Conservation (phyloP, 306 rosid species). For the Medicago truncatula region DNA sequence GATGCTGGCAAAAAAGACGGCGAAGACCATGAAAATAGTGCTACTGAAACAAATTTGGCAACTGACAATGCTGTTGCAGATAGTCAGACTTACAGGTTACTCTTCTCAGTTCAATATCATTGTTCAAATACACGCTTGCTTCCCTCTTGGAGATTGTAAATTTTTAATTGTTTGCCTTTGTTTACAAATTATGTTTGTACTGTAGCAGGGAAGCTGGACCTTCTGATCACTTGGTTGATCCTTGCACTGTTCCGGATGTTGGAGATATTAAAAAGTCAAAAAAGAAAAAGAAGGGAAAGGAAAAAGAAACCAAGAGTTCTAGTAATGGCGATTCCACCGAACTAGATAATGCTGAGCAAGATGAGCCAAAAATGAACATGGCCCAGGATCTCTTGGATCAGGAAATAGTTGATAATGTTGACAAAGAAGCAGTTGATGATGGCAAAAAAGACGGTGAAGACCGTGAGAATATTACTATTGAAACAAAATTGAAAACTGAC, state of each 20-base stretch:
- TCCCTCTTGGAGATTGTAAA: background rate
- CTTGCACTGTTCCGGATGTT: conserved; percentile 28
- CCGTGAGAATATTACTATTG: conserved; percentile 35
- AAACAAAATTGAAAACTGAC: conserved; percentile 42
- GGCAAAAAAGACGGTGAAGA: conserved; percentile 47
- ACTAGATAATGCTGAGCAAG: conserved; percentile 27
- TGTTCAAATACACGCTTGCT: conserved; percentile 11
- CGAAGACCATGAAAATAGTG: conserved; percentile 42
- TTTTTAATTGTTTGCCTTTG: conserved; percentile 15
- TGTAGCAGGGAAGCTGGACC: conserved; percentile 43
- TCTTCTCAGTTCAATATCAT: conserved; percentile 23
- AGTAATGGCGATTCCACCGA: conserved; percentile 31
- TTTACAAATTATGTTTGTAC: conserved; percentile 29
- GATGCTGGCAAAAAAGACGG: conserved; percentile 46
- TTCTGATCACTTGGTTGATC: conserved; percentile 24
- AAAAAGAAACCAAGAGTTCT: conserved; percentile 40
- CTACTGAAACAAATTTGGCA: conserved; percentile 33
- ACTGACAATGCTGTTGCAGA: conserved; percentile 43
- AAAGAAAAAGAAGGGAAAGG: conserved; percentile 45
- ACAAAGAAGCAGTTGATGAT: conserved; percentile 44
- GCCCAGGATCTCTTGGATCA: conserved; percentile 33
- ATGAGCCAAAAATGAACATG: conserved; percentile 37
- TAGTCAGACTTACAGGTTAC: conserved; percentile 50
- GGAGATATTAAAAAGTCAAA: conserved; percentile 41
- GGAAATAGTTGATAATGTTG: conserved; percentile 33